Percentiles rank a stretch among this genome's conserved stretches.
Evolutionary conservation across 176 grass and related monocot genomes (phyloP).

Genomic region (Oropetium thomaeum): DNA sequence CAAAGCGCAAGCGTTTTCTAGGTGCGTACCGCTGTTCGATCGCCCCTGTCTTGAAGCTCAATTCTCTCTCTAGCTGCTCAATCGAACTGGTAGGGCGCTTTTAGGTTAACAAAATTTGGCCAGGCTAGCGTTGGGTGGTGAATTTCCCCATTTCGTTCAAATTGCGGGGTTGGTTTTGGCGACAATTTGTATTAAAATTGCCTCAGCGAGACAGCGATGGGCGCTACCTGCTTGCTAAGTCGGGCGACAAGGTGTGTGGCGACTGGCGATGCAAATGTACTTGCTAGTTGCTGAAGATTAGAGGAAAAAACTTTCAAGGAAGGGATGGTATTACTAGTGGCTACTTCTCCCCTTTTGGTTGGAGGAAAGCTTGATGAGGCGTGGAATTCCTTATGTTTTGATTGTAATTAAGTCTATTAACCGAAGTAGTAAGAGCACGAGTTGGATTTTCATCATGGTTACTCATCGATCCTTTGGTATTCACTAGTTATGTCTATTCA

Average conservation of each 20-base stretch:
- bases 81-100: not conserved
- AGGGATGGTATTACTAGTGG: not conserved
- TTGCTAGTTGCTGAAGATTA: not conserved
- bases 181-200: not conserved
- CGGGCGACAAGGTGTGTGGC: not conserved
- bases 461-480: not conserved
- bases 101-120: not conserved
- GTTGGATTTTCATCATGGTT: not conserved
- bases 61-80: not conserved
- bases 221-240: no score
- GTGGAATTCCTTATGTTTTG: not conserved
- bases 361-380: not conserved
- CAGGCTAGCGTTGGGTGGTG: not conserved
- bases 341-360: not conserved
- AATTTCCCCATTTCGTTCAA: not conserved
- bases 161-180: not conserved
- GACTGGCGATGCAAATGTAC: not conserved
- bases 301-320: not conserved
- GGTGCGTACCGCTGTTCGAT: not conserved
- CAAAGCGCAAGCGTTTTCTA: not conserved
- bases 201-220: not conserved
- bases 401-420: not conserved
- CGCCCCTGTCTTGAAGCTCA: not conserved
- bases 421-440: not conserved
- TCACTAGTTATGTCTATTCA: no score